Percentiles rank a stretch among this genome's conserved stretches.
Evolutionary conservation across 306 rosid species (phyloP).

Genomic region (Cucurbita moschata): DNA sequence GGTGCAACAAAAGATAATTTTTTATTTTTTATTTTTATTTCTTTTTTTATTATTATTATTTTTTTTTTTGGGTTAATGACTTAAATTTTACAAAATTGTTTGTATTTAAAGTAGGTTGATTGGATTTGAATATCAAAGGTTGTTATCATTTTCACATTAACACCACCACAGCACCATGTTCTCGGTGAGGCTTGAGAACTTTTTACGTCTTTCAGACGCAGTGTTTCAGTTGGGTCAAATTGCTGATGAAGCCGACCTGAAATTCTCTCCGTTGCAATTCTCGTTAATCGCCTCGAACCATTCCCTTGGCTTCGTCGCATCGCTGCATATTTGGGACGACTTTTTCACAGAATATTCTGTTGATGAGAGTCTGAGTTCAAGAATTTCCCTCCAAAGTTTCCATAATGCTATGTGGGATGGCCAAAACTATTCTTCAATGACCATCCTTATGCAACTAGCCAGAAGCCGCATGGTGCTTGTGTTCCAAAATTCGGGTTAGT

Average conservation of each 20-base stretch:
- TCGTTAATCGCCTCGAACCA: neutral
- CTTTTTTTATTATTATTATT: too few species aligned
- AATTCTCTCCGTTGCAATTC: neutral
- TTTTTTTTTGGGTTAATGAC: too few species aligned
- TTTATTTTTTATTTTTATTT: too few species aligned
- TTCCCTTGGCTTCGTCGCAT: neutral
- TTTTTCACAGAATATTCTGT: neutral
- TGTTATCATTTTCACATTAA: too few species aligned
- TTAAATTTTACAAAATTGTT: too few species aligned
- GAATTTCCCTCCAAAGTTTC: neutral
- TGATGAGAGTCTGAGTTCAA: neutral
- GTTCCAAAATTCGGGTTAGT: neutral
- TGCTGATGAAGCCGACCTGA: neutral
- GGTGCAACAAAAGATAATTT: too few species aligned
- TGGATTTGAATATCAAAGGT: too few species aligned
- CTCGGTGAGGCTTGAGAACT: too few species aligned
- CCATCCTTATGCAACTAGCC: neutral
- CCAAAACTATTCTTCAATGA: neutral
- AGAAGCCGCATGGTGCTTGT: neutral
- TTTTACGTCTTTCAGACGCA: too few species aligned
- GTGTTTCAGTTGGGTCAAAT: neutral
- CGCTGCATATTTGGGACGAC: neutral
- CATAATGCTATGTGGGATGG: rapidly evolving
- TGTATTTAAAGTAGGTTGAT: too few species aligned
- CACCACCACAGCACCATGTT: too few species aligned